These are phyloP conservation scores for Vitis hybrid DNA, from an alignment of 177 flowering plant species.

Conservation along the genomic window DNA sequence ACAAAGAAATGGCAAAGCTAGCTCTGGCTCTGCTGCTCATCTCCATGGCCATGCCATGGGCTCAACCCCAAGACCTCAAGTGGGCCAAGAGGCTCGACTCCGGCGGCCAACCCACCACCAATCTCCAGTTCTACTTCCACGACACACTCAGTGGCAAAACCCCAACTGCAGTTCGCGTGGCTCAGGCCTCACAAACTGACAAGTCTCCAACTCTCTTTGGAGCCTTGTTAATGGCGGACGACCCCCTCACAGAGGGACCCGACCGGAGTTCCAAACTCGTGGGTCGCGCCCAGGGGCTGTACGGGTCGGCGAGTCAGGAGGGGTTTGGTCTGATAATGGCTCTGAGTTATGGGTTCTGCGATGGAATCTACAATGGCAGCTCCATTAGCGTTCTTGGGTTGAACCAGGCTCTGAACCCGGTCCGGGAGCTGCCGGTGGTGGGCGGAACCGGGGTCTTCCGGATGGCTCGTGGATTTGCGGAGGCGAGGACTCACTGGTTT, in stretches of 20 bases:
- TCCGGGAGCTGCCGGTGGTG: conserved; percentile 53
- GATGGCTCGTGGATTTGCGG: conserved; percentile 51
- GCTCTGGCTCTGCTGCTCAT: neutral
- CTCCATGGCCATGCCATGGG: conserved; percentile 3
- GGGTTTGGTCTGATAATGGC: conserved; percentile 34
- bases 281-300: conserved; percentile 50
- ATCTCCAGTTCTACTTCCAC: conserved; percentile 40
- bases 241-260: conserved; percentile 37
- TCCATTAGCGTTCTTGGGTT: conserved; percentile 34
- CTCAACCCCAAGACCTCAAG: neutral
- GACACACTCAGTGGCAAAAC: conserved; percentile 33
- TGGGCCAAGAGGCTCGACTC: conserved; percentile 12
- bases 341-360: conserved; percentile 30
- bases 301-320: conserved; percentile 28
- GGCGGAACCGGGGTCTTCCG: conserved; percentile 62
- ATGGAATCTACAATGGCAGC: conserved; percentile 46
- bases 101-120: conserved; percentile 15
- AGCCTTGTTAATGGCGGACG: conserved; percentile 25
- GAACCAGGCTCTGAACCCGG: conserved; percentile 31
- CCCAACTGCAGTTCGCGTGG: conserved; percentile 31
- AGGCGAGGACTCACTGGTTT: conserved; percentile 31
- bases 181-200: conserved; percentile 18
- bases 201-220: conserved; percentile 31
- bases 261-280: conserved; percentile 41
- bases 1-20: conserved; percentile 4